These are phyloP conservation scores for Colletotrichum sansevieriae DNA, from an alignment of 2,329 filamentous ascomycete species.

Conservation along the genomic window DNA sequence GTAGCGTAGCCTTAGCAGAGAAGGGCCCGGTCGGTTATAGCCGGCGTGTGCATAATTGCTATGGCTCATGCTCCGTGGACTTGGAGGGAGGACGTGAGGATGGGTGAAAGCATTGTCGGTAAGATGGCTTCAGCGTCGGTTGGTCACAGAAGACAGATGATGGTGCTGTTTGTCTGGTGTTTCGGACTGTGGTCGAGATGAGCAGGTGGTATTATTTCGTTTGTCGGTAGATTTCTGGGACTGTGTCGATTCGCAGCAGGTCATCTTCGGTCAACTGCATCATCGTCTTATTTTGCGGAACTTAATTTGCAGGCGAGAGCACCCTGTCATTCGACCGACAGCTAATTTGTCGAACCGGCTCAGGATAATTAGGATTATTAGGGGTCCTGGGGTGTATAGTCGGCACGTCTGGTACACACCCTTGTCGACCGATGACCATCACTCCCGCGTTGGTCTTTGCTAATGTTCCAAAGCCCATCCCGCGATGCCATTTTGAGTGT, in stretches of 20 bases:
- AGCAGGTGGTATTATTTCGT: slow-evolving; percentile 6
- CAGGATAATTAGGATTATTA: slow-evolving; percentile 33
- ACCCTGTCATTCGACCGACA: slow-evolving; percentile 20
- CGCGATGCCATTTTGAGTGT: slow-evolving; percentile 36
- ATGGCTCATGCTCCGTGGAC: slow-evolving; percentile 2
- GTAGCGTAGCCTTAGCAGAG: slow-evolving; percentile 22
- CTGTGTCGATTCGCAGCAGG: slow-evolving; percentile 10
- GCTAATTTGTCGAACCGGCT: slow-evolving; percentile 29
- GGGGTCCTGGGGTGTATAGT: slow-evolving; percentile 37
- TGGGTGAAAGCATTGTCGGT: slow-evolving; percentile 21
- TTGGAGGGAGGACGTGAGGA: slow-evolving; percentile 1
- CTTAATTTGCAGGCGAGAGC: slow-evolving; percentile 25
- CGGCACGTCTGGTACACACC: slow-evolving; percentile 36
- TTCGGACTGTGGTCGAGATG: slow-evolving; percentile 18
- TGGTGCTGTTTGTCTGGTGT: slow-evolving; percentile 25
- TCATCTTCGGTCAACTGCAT: slow-evolving; percentile 16
- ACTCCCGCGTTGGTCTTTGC: slow-evolving; percentile 37
- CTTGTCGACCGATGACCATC: slow-evolving; percentile 37
- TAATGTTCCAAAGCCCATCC: slow-evolving; percentile 39
- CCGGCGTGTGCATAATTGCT: slow-evolving; percentile 15
- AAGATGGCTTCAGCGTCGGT: slow-evolving; percentile 26
- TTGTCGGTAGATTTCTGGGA: not conserved
- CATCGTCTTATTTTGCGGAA: slow-evolving; percentile 37
- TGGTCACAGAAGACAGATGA: not conserved
- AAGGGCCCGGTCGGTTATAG: slow-evolving; percentile 28